phyloP scores from a whole-genome alignment of 257 asterid genomes.

The Solanum gracilifrons region DNA sequence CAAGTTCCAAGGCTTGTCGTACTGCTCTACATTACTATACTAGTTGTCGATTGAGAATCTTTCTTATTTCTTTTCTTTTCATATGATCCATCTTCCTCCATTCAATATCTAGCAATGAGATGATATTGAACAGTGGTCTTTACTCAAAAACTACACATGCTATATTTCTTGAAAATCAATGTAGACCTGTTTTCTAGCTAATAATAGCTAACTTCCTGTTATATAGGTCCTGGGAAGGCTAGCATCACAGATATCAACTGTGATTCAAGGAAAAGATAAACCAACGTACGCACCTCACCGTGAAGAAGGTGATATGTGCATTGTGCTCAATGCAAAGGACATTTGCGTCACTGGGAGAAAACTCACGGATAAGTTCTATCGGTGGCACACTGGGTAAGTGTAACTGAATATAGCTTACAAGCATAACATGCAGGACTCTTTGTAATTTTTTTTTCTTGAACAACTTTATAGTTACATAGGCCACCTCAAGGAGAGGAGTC shows the following conservation, averaged over 20 bases:
- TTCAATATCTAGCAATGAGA: neutral
- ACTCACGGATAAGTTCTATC: constrained; percentile 81
- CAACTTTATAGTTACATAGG: constrained; percentile 57
- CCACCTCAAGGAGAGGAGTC: constrained; percentile 87
- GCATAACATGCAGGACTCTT: neutral
- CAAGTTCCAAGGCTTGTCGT: neutral
- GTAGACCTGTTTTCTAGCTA: neutral
- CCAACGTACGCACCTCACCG: constrained; percentile 71
- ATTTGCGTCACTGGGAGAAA: constrained; percentile 86
- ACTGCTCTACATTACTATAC: neutral
- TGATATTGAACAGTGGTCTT: neutral
- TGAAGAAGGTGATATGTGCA: constrained; percentile 89
- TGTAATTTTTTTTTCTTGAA: neutral
- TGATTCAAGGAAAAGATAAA: constrained; percentile 94
- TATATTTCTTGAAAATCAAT: neutral
- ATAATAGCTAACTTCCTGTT: neutral
- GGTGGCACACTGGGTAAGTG: constrained; percentile 90
- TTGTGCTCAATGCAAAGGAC: constrained; percentile 82
- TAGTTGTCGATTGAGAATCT: neutral
- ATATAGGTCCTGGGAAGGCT: constrained; percentile 81
- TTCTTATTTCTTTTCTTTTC: neutral
- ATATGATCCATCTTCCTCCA: neutral
- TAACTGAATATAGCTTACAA: neutral
- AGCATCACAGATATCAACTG: constrained; percentile 83
- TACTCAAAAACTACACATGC: neutral